Base-by-base conservation (phyloP, 345 rosid genomes). In the Eucalyptus erythrocorys region DNA sequence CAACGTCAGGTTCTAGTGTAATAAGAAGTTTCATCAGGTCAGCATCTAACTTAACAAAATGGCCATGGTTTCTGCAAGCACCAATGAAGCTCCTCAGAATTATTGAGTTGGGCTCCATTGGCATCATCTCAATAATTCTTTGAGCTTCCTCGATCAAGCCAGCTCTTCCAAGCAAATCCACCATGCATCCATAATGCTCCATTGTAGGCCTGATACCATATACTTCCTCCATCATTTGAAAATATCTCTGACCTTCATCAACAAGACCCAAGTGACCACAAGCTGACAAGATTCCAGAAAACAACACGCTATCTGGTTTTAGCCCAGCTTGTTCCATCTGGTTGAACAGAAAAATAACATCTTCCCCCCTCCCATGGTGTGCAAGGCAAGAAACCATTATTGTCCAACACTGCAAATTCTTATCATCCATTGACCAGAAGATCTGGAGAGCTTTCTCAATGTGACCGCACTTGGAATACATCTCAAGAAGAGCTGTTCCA, bases 391-490 rank as follows among this genome's bases (percentile, higher is more conserved):
- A 91, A 79, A 93, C 90, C 91, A 94, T 92, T 87, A 92, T 92
- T 26, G 93, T 94, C 91, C 92, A 91, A 57, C 92, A 89, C 90
- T 92, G 95, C 90, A 94, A 87, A 76, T 91, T 91, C 91, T 87
- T 93, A 85, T 89, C 90, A 16, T 61, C 80, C 91, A 92, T 89
- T 17, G 81, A 91, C 87, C 85, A 88, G 87, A 93, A 93, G 37
- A 91, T 85, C 85, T 50, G 88, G 22, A 88, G 87, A 87, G 96
- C 93, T 49, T 91, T 89, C 85, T 57, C 90, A 80, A 92, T 89
- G 61, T 89, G 53, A 68, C 96, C 93, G 48, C 95, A 91, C 86
- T 93, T 92, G 49, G 94, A 92, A 89, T 94, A 94, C 96, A 93
- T 93, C 91, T 93, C 92, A 88, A 94, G 89, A 68, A 91, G 91